Base-by-base conservation (phyloP, 73 alveolate species). In the Paramecium biaurelia region DNA sequence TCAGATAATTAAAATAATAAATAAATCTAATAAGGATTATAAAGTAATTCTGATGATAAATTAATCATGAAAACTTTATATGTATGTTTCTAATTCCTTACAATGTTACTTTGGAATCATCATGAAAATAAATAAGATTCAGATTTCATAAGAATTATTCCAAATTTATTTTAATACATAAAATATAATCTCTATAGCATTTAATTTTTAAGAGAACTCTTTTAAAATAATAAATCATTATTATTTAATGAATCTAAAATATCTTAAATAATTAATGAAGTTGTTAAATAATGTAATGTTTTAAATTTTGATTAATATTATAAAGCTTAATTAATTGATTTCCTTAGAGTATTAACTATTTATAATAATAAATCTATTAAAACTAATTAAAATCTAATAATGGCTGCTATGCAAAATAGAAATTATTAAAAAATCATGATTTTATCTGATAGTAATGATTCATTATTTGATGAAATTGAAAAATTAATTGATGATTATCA, bases 71-170 rank as follows among this genome's bases (percentile, higher is more conserved):
- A 79, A 23, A 23, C 56, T 12, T 7, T 79, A 7, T 24, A 79
- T 45, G 35, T 35, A 6, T 43, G 90, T 79, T 79, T 38, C 28
- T 23, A 79, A 24, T 79, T 42, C 24, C 56, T 79, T 20, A 79
- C 76, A 1, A 79, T 38, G 70, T 63, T 79, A 18, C 9, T 79
- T 3, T 79, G 90, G 90, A 79, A 79, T 79, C 90, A 79, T 79
- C 72, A 23, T 38, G 90, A 79, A 79, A 79, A 79, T 42, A 79
- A 79, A 79, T 42, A 43, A 43, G 90, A 79, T 18, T 79, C 9
- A n/a, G 68, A 53, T 53, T 53, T 53, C n/a, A 21, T 23, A 11
- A 10, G 24, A 45, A 18, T 43, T 5, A 74, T 38, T 43, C 74
- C 74, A 79, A 38, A 43, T 43, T 43, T 41, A 41, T 14, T 7